A percentile compares a stretch with the other conserved stretches of the same genome.
phyloP scores from a whole-genome alignment of 768 basidiomycete genomes.

The Leccinum truebloodii region DNA sequence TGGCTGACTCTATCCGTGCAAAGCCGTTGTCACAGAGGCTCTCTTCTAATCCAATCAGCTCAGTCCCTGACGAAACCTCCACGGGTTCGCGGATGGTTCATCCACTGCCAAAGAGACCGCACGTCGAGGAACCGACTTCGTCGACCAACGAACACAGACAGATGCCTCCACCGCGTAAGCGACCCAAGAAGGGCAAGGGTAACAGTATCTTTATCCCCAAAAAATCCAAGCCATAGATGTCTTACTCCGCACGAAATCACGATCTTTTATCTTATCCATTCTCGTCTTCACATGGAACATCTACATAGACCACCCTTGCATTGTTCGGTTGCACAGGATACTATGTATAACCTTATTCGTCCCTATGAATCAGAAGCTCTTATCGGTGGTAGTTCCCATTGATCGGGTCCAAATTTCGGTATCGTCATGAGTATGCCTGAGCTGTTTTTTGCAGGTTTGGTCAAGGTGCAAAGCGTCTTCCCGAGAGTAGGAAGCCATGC shows the following conservation, averaged over 20 bases:
- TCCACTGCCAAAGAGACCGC: constrained; percentile 22
- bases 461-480: constrained; percentile 82
- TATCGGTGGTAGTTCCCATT: constrained; percentile 82
- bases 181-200: constrained; percentile 34
- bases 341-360: constrained; percentile 26
- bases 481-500: constrained; percentile 86
- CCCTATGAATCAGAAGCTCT: constrained; percentile 20
- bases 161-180: constrained; percentile 31
- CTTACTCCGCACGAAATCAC: not conserved
- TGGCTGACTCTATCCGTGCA: constrained; percentile 32
- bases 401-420: constrained; percentile 82
- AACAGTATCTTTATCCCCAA: constrained; percentile 63
- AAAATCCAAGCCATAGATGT: constrained; percentile 38
- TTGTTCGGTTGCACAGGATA: constrained; percentile 9
- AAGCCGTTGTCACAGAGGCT: constrained; percentile 23
- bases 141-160: constrained; percentile 24
- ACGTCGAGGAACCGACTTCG: constrained; percentile 19
- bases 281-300: not conserved
- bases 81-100: not conserved
- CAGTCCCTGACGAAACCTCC: constrained; percentile 2
- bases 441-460: constrained; percentile 76
- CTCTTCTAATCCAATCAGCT: not conserved
- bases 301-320: constrained; percentile 13
- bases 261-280: constrained; percentile 3
- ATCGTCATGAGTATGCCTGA: constrained; percentile 70